Conservation (phyloP, 129 eudicot genomes). For the Oenanthe sinensis region DNA sequence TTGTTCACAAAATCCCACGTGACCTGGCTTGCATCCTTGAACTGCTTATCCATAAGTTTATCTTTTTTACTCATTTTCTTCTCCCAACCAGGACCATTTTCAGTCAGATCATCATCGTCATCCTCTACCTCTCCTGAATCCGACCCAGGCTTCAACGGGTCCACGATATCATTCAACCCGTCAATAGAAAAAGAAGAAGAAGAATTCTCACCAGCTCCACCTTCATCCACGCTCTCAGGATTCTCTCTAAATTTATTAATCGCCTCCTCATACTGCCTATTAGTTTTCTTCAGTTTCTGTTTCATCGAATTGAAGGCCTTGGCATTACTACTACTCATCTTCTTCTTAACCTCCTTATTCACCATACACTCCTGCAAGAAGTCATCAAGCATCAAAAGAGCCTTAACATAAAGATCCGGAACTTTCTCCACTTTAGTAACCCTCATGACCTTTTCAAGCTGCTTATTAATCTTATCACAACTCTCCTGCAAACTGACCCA, state of each 20-base stretch:
- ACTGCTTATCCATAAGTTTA: conserved; percentile 74
- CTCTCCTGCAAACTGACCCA: conserved; percentile 92
- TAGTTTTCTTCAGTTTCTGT: conserved; percentile 85
- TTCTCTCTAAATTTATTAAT: conserved; percentile 64
- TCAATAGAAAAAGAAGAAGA: conserved; percentile 2
- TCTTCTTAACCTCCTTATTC: conserved; percentile 84
- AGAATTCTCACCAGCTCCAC: conserved; percentile 29
- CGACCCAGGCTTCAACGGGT: conserved; percentile 28
- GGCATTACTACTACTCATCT: conserved; percentile 92
- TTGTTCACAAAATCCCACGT: conserved; percentile 89
- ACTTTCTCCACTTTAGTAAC: conserved; percentile 54
- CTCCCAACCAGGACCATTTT: conserved; percentile 50
- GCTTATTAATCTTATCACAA: conserved; percentile 81
- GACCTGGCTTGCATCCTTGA: conserved; percentile 77
- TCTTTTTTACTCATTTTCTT: conserved; percentile 70
- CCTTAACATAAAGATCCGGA: conserved; percentile 65
- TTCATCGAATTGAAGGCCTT: conserved; percentile 94
- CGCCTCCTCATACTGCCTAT: conserved; percentile 67
- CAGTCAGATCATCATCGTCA: conserved; percentile 15
- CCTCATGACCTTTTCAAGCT: conserved; percentile 81
- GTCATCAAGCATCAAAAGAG: conserved; percentile 85
- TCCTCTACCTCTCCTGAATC: conserved; percentile 32
- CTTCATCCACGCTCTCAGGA: conserved; percentile 66
- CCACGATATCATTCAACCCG: conserved; percentile 34
- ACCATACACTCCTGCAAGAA: conserved; percentile 66